Percentiles rank a stretch among this genome's conserved stretches.
Evolutionary conservation across 164 flowering plant genomes (phyloP).

Genomic region (Santalum album): DNA sequence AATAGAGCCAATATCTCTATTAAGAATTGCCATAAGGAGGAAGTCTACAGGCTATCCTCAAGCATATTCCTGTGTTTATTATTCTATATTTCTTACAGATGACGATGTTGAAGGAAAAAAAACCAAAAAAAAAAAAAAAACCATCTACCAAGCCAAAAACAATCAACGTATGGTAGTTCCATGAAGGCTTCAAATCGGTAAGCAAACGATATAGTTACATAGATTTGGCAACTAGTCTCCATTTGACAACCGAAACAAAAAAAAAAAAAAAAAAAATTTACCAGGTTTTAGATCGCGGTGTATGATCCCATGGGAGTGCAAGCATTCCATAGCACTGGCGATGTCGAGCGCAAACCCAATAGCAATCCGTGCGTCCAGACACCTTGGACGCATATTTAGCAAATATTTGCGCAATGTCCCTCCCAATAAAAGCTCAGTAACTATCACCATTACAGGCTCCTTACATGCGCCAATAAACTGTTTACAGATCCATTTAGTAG

Average conservation of each 20-base stretch:
- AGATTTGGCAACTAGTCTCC: too few species aligned
- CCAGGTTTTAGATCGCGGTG: constrained; percentile 96
- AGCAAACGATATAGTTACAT: too few species aligned
- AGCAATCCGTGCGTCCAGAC: constrained; percentile 57
- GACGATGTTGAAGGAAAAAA: too few species aligned
- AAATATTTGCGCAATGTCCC: constrained; percentile 84
- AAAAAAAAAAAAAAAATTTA: constrained; percentile 15
- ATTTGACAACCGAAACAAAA: not conserved
- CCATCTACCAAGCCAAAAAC: constrained; percentile 81
- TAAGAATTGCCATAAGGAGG: too few species aligned
- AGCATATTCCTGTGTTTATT: too few species aligned
- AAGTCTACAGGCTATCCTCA: too few species aligned
- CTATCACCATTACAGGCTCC: constrained; percentile 81
- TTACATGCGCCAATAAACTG: constrained; percentile 93
- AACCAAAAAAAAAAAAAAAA: not conserved
- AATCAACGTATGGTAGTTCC: too few species aligned
- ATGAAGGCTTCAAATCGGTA: too few species aligned
- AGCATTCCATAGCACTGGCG: constrained; percentile 87
- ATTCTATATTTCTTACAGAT: too few species aligned
- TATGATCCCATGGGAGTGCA: constrained; percentile 84
- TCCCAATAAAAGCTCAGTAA: constrained; percentile 81
- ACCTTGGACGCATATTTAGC: constrained; percentile 58
- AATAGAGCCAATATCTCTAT: too few species aligned
- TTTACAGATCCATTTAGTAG: not conserved
- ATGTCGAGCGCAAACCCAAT: constrained; percentile 74